A percentile compares a stretch with the other conserved stretches of the same genome.
Evolutionary conservation across 371 early-diverging fungal genomes (phyloP).

Genomic region (Apophysomyces elegans): DNA sequence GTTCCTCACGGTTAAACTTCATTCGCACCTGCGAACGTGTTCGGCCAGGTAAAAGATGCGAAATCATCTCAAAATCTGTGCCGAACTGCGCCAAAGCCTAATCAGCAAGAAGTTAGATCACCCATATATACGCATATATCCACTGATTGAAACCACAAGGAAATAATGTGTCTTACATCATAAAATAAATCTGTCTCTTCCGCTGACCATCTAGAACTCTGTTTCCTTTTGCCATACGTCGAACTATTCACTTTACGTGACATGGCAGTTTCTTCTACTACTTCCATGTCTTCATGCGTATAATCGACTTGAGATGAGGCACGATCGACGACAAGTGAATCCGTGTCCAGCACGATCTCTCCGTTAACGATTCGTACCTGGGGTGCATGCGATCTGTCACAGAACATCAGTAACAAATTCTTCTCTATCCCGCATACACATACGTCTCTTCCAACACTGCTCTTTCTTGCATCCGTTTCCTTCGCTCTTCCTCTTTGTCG

Average conservation of each 20-base stretch:
- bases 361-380: conserved; percentile 70
- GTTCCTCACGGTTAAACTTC: conserved; percentile 74
- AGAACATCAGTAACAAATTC: neutral
- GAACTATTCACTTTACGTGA: conserved; percentile 61
- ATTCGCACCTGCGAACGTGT: conserved; percentile 64
- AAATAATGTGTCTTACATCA: conserved; percentile 33
- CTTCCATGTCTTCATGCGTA: conserved; percentile 52
- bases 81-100: conserved; percentile 77
- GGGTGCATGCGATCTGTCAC: conserved; percentile 53
- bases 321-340: conserved; percentile 57
- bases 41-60: conserved; percentile 59
- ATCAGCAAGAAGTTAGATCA: neutral
- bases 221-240: conserved; percentile 49
- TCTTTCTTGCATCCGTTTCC: conserved; percentile 17
- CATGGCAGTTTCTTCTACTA: conserved; percentile 68
- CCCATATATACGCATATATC: neutral
- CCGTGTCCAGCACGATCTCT: conserved; percentile 65
- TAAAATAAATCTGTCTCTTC: conserved; percentile 69
- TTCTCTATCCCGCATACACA: neutral
- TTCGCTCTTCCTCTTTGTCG: conserved; percentile 6
- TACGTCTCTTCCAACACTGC: conserved; percentile 37
- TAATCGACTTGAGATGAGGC: conserved; percentile 25
- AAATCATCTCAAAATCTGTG: conserved; percentile 75
- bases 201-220: conserved; percentile 55
- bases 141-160: neutral